phyloP scores from a whole-genome alignment of 345 rosid species.

The Excoecaria cochinchinensis region DNA sequence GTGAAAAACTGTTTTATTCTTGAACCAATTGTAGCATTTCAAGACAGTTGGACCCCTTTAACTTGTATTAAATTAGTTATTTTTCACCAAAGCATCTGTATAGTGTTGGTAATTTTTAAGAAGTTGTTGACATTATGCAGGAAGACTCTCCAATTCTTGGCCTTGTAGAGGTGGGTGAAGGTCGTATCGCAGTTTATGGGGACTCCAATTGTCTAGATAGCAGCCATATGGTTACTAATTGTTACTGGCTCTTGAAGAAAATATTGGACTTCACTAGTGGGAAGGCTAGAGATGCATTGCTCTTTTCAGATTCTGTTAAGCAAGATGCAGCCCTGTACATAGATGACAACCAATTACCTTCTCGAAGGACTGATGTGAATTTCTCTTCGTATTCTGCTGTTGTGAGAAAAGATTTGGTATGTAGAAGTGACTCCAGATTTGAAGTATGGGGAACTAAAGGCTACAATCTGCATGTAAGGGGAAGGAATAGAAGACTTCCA shows the following conservation, averaged over 20 bases:
- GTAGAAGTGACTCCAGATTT: constrained; percentile 76
- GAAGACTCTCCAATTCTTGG: constrained; percentile 91
- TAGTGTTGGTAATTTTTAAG: background rate
- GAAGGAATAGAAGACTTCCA: constrained; percentile 70
- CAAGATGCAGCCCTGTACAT: constrained; percentile 47
- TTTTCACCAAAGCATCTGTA: constrained; percentile 3
- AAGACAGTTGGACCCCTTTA: background rate
- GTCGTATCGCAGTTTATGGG: constrained; percentile 84
- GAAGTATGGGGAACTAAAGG: constrained; percentile 98
- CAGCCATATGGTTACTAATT: constrained; percentile 98
- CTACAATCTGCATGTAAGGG: constrained; percentile 61
- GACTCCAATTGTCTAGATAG: constrained; percentile 97
- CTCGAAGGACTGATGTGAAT: constrained; percentile 88
- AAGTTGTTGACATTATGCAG: constrained; percentile 34
- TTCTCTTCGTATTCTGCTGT: constrained; percentile 80
- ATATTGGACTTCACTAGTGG: constrained; percentile 75
- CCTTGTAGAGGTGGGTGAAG: constrained; percentile 68
- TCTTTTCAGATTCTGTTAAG: constrained; percentile 58
- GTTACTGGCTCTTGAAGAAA: constrained; percentile 89
- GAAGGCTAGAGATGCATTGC: constrained; percentile 67
- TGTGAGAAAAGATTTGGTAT: constrained; percentile 67
- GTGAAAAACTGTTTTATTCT: background rate
- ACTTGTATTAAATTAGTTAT: background rate
- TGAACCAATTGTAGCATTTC: background rate
- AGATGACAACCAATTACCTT: constrained; percentile 72